These are phyloP conservation scores for Cronartium quercuum DNA, from an alignment of 1,284 basidiomycete species.

Conservation along the genomic window DNA sequence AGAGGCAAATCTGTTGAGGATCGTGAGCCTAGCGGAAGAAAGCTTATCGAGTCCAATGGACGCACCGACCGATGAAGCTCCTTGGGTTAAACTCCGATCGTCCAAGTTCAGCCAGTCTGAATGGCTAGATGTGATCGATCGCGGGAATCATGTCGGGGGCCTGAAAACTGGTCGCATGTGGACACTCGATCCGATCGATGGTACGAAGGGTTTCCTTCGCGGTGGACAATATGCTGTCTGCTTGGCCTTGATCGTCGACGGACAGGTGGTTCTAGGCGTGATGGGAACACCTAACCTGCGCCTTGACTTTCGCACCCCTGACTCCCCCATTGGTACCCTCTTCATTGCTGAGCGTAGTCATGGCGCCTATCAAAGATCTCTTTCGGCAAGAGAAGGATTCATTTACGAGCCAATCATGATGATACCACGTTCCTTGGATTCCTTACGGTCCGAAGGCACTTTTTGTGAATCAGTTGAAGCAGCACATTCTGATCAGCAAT, in stretches of 20 bases:
- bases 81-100: neutral
- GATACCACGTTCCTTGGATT: neutral
- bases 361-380: constrained; percentile 66
- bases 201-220: constrained; percentile 89
- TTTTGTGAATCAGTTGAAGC: constrained; percentile 92
- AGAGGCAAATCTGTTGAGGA: constrained; percentile 5
- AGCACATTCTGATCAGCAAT: constrained; percentile 78
- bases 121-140: constrained; percentile 18
- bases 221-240: constrained; percentile 97
- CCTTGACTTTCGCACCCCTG: constrained; percentile 57
- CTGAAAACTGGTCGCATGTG: constrained; percentile 52
- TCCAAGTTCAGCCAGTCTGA: neutral
- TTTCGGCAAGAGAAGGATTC: neutral
- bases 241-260: constrained; percentile 79
- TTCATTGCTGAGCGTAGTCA: constrained; percentile 77
- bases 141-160: neutral
- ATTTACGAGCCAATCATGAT: constrained; percentile 41
- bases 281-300: constrained; percentile 91
- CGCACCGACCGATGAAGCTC: constrained; percentile 1
- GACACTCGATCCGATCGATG: constrained; percentile 88
- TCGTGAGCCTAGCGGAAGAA: constrained; percentile 20
- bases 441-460: constrained; percentile 53
- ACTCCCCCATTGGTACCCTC: constrained; percentile 65
- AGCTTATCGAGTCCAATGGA: constrained; percentile 2
- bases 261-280: constrained; percentile 75